phyloP scores from a whole-genome alignment of 768 basidiomycete genomes.

The Tylopilus intermedius region DNA sequence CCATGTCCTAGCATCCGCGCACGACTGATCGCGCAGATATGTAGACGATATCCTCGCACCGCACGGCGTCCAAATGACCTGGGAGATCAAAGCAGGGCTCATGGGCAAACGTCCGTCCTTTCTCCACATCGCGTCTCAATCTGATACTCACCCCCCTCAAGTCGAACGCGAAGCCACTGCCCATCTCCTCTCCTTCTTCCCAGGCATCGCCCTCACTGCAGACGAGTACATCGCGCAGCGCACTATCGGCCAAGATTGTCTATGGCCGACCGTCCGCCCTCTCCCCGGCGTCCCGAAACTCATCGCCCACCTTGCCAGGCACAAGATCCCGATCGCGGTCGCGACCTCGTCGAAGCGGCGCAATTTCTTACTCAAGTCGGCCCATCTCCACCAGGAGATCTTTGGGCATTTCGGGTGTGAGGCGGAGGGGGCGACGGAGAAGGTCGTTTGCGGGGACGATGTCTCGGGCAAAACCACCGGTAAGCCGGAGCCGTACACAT shows the following conservation, averaged over 20 bases:
- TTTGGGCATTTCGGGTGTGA: slow-evolving; percentile 42
- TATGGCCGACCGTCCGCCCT: slow-evolving; percentile 65
- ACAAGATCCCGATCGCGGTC: slow-evolving; percentile 71
- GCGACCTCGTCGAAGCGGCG: slow-evolving; percentile 71
- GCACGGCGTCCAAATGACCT: slow-evolving; percentile 75
- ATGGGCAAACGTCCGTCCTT: slow-evolving; percentile 72
- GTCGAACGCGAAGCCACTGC: slow-evolving; percentile 60
- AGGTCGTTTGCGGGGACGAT: slow-evolving; percentile 73
- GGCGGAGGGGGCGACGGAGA: slow-evolving; percentile 30
- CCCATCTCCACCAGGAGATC: slow-evolving; percentile 46
- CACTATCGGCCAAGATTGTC: slow-evolving; percentile 50
- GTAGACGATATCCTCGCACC: slow-evolving; percentile 66
- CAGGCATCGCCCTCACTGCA: slow-evolving; percentile 59
- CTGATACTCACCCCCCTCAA: slow-evolving; percentile 20
- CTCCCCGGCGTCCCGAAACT: slow-evolving; percentile 73
- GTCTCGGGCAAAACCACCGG: slow-evolving; percentile 48
- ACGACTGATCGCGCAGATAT: slow-evolving; percentile 3
- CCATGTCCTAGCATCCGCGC: neutral
- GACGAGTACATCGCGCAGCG: slow-evolving; percentile 58
- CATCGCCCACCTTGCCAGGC: slow-evolving; percentile 61
- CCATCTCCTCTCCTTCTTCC: slow-evolving; percentile 75
- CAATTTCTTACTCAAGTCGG: slow-evolving; percentile 65
- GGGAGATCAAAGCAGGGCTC: slow-evolving; percentile 84
- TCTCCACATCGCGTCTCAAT: neutral
- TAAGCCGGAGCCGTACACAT: slow-evolving; percentile 84